A percentile compares a stretch with the other conserved stretches of the same genome.
Evolutionary conservation across 495 filamentous ascomycete species (phyloP).

Genomic region (Annulohypoxylon moriforme): DNA sequence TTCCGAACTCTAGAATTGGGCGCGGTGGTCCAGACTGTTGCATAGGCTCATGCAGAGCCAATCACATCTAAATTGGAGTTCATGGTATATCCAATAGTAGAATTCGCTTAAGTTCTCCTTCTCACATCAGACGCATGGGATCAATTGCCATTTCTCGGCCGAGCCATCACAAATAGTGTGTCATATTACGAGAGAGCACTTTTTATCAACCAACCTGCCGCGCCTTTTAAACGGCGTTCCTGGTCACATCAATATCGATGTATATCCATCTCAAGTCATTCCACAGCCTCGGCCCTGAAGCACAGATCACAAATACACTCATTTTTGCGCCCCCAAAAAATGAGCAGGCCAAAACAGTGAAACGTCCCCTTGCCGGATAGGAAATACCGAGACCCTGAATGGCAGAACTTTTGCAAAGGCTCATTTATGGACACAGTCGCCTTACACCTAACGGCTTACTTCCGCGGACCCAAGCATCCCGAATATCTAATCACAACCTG

Average conservation of each 20-base stretch:
- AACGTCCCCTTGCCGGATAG: constrained; percentile 13
- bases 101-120: constrained; percentile 20
- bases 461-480: background rate
- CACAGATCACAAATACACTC: constrained; percentile 10
- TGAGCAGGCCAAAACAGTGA: constrained; percentile 8
- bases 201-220: constrained; percentile 20
- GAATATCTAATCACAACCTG: background rate
- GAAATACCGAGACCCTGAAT: constrained; percentile 4
- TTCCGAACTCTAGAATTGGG: constrained; percentile 24
- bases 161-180: constrained; percentile 15
- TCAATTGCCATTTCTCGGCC: constrained; percentile 18
- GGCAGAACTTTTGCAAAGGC: background rate
- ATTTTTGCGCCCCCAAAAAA: constrained; percentile 10
- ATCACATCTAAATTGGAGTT: constrained; percentile 25
- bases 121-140: constrained; percentile 36
- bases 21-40: constrained; percentile 14
- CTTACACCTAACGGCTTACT: background rate
- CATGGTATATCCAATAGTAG: constrained; percentile 18
- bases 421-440: constrained; percentile 9
- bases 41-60: constrained; percentile 28
- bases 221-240: constrained; percentile 13
- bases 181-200: constrained; percentile 1
- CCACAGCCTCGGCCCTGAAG: constrained; percentile 5
- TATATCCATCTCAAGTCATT: constrained; percentile 7
- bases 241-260: constrained; percentile 5